These are phyloP conservation scores for Candida corydali DNA, from an alignment of 805 yeast genomes.

Conservation along the genomic window DNA sequence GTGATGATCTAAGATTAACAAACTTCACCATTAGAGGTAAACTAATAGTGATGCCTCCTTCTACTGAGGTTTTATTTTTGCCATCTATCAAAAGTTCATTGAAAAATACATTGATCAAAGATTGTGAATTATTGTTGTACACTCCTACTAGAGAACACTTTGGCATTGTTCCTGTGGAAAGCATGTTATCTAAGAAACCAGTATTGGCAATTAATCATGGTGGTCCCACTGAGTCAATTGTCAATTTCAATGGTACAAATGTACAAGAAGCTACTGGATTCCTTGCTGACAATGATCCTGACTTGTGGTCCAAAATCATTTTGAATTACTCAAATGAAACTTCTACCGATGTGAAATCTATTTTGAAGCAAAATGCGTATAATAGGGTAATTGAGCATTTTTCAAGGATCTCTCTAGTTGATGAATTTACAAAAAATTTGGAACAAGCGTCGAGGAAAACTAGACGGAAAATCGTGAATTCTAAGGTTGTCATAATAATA, in stretches of 20 bases:
- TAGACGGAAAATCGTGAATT: too few species aligned
- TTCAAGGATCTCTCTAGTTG: constrained; percentile 25
- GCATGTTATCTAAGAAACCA: constrained; percentile 80
- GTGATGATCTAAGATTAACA: constrained; percentile 42
- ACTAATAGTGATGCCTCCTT: constrained; percentile 28
- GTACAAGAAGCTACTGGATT: constrained; percentile 56
- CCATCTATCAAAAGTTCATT: constrained; percentile 72
- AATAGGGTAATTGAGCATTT: constrained; percentile 36
- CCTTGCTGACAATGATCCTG: constrained; percentile 44
- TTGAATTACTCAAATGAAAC: constrained; percentile 16
- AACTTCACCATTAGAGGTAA: constrained; percentile 43
- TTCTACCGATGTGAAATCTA: constrained; percentile 14
- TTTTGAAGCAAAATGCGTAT: constrained; percentile 33
- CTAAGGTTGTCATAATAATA: too few species aligned
- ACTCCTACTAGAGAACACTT: constrained; percentile 94
- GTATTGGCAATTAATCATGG: constrained; percentile 87
- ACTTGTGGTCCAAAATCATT: constrained; percentile 54
- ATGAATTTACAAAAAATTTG: constrained; percentile 19
- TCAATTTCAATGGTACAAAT: constrained; percentile 25
- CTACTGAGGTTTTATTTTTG: constrained; percentile 59
- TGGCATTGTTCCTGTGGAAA: constrained; percentile 96
- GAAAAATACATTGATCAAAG: constrained; percentile 56
- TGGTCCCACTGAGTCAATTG: constrained; percentile 85
- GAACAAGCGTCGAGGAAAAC: too few species aligned
- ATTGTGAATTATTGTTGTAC: constrained; percentile 63